Base-by-base conservation (phyloP, 2,329 filamentous ascomycete species). In the Pseudogymnoascus sp. region DNA sequence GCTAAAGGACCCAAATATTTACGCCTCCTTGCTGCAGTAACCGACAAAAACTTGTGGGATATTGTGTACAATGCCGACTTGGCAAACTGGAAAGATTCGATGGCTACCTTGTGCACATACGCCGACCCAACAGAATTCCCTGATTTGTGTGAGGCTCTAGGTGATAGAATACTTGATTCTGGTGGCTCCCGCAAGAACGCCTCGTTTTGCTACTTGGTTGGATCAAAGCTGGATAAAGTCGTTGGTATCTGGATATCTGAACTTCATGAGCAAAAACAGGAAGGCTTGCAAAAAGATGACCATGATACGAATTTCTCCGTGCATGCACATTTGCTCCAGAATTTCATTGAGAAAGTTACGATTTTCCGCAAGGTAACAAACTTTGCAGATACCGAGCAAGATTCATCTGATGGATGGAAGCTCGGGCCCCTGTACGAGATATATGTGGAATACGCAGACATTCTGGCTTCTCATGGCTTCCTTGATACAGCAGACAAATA, bases 321-420 rank as follows among this genome's bases (percentile, higher is more conserved):
- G 61, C 95, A 98, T 72, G 92, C 93, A 63, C 87, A 87, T 67
- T 89, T 90, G 57, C 80, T 99, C 48, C 95, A 98, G 76, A 88
- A 90, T 69, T 93, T 99, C 73, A 96, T 99, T 67, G 95, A 99
- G 79, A 99, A 99, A 81, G 95, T 99, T 57, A 96, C 93, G 0
- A 85, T 99, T 63, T 99, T 99, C 86, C 89, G 95, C 63, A 85
- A 95, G 69, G 93, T 97, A 48, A 93, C 92, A 67, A 92, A 93
- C 73, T 99, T 97, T 79, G 80, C 90, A 71, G 95, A 99, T 74
- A 77, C 79, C 7, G 92, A 97, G 73, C 85, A 85, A 68, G 78
- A 79, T 57, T 84, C 90, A 69, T 81, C 84, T 8, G 87, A 87
- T 1, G 90, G 88, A 70, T 99, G 93, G 93, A 97, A 96, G 78